Percentiles rank a stretch among this genome's conserved stretches.
phyloP scores from a whole-genome alignment of 1,284 basidiomycete species.

The Rhodotorula mucilaginosa region DNA sequence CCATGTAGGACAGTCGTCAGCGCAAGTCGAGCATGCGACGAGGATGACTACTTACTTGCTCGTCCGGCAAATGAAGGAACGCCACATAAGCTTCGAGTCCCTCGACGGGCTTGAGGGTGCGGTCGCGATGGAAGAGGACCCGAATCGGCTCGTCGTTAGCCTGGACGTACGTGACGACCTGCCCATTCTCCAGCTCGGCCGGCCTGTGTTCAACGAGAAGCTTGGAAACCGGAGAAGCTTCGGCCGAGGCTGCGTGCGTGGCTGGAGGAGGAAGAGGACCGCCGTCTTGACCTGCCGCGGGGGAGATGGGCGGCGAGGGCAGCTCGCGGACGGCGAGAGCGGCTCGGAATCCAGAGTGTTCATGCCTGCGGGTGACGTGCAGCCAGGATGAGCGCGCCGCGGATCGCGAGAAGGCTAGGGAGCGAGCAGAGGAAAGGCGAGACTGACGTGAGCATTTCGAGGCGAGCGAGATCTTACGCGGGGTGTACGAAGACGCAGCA shows the following conservation, averaged over 20 bases:
- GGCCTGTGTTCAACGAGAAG: background rate
- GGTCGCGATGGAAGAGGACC: constrained; percentile 6
- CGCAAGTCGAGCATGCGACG: background rate
- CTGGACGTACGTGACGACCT: background rate
- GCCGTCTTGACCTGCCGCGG: background rate
- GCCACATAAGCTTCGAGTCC: constrained; percentile 12
- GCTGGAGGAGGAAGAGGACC: background rate
- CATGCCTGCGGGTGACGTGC: background rate
- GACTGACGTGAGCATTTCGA: background rate
- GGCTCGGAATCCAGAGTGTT: background rate
- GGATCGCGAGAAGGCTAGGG: background rate
- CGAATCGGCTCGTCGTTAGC: background rate
- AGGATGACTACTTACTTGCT: background rate
- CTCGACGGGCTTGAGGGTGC: background rate
- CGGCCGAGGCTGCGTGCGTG: background rate
- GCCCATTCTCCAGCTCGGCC: background rate
- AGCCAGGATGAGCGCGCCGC: background rate
- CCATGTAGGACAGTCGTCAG: background rate
- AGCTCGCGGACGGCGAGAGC: background rate
- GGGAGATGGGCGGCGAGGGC: background rate
- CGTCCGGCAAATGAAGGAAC: background rate
- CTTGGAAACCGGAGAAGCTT: no score
- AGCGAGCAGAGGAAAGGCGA: background rate
- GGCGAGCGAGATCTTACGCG: no score
- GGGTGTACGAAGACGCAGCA: background rate